Conservation (phyloP, 2,329 filamentous ascomycete genomes). For the Exophiala bonariae region DNA sequence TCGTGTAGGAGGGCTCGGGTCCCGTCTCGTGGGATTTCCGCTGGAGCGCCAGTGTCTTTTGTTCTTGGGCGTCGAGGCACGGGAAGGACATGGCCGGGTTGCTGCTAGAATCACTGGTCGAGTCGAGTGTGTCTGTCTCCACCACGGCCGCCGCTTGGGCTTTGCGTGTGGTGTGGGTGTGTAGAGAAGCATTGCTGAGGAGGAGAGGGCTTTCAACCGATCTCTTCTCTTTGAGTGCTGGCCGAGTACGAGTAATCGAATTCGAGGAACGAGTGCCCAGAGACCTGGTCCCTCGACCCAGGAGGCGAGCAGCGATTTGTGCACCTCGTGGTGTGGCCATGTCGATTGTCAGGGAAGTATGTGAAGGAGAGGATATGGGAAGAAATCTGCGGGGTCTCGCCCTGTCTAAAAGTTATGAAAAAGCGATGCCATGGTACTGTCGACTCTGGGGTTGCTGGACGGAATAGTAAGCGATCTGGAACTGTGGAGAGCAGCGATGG, state of each 20-base stretch:
- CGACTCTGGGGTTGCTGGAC: too few species aligned
- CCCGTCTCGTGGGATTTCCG: slow-evolving; percentile 66
- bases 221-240: not conserved
- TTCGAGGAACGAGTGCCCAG: slow-evolving; percentile 6
- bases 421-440: not conserved
- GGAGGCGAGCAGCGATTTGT: slow-evolving; percentile 27
- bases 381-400: slow-evolving; percentile 5
- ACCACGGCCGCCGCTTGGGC: slow-evolving; percentile 25
- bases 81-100: slow-evolving; percentile 89
- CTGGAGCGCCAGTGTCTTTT: slow-evolving; percentile 69
- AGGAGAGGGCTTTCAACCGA: not conserved
- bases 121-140: slow-evolving; percentile 28
- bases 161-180: slow-evolving; percentile 17
- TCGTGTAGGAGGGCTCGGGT: slow-evolving; percentile 91
- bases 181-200: slow-evolving; percentile 16
- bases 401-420: slow-evolving; percentile 2
- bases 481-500: not conserved
- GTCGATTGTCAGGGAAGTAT: not conserved
- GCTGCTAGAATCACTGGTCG: slow-evolving; percentile 55
- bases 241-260: too few species aligned
- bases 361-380: not conserved
- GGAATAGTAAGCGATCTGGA: slow-evolving; percentile 10
- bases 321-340: slow-evolving; percentile 26
- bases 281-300: slow-evolving; percentile 21
- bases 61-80: slow-evolving; percentile 82